Conservation (phyloP, 2,329 filamentous ascomycete genomes). For the Pseudopyrenochaeta lycopersici region DNA sequence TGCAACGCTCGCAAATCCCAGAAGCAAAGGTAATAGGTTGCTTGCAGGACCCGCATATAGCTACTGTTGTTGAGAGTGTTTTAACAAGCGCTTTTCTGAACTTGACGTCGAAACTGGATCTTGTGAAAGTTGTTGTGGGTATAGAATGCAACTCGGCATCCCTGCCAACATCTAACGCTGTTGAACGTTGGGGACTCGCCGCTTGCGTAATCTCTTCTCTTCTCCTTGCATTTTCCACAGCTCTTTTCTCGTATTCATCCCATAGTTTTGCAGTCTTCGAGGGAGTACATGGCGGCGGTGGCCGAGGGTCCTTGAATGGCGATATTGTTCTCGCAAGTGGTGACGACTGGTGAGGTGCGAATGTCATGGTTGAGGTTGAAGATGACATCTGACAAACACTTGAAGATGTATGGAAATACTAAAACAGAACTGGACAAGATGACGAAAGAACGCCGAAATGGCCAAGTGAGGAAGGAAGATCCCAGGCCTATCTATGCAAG, state of each 20-base stretch:
- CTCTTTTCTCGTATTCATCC: slow-evolving; percentile 46
- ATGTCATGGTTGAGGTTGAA: slow-evolving; percentile 25
- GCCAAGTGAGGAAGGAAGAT: slow-evolving; percentile 24
- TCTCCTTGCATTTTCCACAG: slow-evolving; percentile 40
- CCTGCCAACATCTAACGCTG: slow-evolving; percentile 29
- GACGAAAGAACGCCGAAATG: slow-evolving; percentile 13
- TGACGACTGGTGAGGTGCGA: slow-evolving; percentile 29
- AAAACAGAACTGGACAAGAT: slow-evolving; percentile 8
- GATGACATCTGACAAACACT: slow-evolving; percentile 15
- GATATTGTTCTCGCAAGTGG: slow-evolving; percentile 35
- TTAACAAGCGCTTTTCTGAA: slow-evolving; percentile 19
- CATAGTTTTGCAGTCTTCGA: slow-evolving; percentile 42
- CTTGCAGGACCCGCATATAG: slow-evolving; percentile 43
- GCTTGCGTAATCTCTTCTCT: slow-evolving; percentile 30
- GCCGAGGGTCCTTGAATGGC: slow-evolving; percentile 37
- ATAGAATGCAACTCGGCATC: slow-evolving; percentile 16
- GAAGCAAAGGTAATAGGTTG: slow-evolving; percentile 35
- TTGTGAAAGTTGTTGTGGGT: slow-evolving; percentile 10
- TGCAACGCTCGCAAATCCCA: slow-evolving; percentile 43
- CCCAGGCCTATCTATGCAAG: slow-evolving; percentile 21
- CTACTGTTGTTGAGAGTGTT: slow-evolving; percentile 28
- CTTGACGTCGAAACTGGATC: slow-evolving; percentile 38
- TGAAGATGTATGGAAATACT: background rate
- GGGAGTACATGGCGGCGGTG: slow-evolving; percentile 37
- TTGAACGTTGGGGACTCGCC: slow-evolving; percentile 26